Conservation (phyloP, 441 rosid species). For the Croton laevigatus region DNA sequence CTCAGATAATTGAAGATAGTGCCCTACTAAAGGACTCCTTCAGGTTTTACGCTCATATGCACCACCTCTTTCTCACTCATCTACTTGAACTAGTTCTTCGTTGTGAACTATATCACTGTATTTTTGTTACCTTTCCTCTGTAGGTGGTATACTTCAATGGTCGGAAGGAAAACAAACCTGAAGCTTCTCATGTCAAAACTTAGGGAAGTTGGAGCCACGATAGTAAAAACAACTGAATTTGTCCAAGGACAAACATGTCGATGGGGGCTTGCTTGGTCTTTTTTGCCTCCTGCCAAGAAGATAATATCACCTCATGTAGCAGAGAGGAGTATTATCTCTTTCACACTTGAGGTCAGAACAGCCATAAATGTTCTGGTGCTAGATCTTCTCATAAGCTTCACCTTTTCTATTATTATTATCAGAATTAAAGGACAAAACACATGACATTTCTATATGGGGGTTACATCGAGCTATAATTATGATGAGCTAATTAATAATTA, state of each 20-base stretch:
- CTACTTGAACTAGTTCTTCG: constrained; percentile 2
- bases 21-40: constrained; percentile 55
- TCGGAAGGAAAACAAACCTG: constrained; percentile 85
- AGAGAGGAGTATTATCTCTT: constrained; percentile 47
- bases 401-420: neutral
- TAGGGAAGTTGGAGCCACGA: constrained; percentile 60
- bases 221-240: constrained; percentile 90
- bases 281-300: constrained; percentile 60
- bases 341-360: constrained; percentile 70
- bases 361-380: too few relatives aligned
- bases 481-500: neutral
- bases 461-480: neutral
- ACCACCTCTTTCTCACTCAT: neutral
- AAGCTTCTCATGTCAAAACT: constrained; percentile 72
- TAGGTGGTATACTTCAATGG: constrained; percentile 95
- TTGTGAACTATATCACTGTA: neutral
- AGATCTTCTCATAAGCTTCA: neutral
- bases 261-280: constrained; percentile 99
- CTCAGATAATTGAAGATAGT: constrained; percentile 77
- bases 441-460: neutral
- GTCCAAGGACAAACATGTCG: constrained; percentile 88
- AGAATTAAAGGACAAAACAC: neutral
- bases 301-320: constrained; percentile 46
- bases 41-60: constrained; percentile 34
- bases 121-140: constrained; percentile 5